phyloP scores from a whole-genome alignment of 2,329 filamentous ascomycete species.

The Scopulariopsis brevicaulis region DNA sequence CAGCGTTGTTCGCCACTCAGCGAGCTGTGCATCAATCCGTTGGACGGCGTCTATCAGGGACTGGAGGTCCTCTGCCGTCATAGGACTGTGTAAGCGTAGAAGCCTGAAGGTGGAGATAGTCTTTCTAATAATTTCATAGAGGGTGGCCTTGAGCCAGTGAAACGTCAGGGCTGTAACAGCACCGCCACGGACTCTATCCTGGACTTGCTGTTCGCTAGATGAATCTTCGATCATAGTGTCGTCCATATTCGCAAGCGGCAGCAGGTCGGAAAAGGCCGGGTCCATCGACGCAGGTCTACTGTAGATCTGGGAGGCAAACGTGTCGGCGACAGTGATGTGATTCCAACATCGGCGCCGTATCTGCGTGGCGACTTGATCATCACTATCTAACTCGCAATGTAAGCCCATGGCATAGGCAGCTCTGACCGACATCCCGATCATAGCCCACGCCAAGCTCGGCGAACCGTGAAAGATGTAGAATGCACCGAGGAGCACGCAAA shows the following conservation, averaged over 20 bases:
- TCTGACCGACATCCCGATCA: slow-evolving; percentile 9
- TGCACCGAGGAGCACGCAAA: slow-evolving; percentile 7
- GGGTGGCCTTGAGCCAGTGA: slow-evolving; percentile 14
- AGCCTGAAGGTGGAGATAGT: slow-evolving; percentile 14
- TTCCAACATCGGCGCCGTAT: slow-evolving; percentile 18
- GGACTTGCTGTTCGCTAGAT: background rate
- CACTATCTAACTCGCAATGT: slow-evolving; percentile 8
- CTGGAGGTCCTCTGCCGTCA: slow-evolving; percentile 9
- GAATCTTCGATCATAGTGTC: slow-evolving; percentile 9
- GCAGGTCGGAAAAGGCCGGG: slow-evolving; percentile 12
- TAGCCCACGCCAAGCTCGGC: slow-evolving; percentile 8
- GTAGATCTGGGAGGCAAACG: slow-evolving; percentile 17
- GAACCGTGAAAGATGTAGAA: slow-evolving; percentile 9
- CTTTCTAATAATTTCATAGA: slow-evolving; percentile 16
- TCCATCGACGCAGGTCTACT: slow-evolving; percentile 16
- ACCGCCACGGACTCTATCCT: background rate
- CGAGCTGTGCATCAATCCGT: slow-evolving; percentile 6
- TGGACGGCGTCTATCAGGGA: slow-evolving; percentile 9
- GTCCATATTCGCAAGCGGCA: slow-evolving; percentile 13
- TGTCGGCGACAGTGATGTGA: slow-evolving; percentile 15
- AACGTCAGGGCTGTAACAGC: slow-evolving; percentile 12
- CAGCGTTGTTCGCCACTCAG: slow-evolving; percentile 7
- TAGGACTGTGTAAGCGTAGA: slow-evolving; percentile 10
- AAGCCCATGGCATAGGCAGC: slow-evolving; percentile 9
- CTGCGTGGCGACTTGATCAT: slow-evolving; percentile 8